Evolutionary conservation across 345 rosid species (phyloP), one percentile per base, ranked within the genome.

Genomic region (Gossypium turneri): DNA sequence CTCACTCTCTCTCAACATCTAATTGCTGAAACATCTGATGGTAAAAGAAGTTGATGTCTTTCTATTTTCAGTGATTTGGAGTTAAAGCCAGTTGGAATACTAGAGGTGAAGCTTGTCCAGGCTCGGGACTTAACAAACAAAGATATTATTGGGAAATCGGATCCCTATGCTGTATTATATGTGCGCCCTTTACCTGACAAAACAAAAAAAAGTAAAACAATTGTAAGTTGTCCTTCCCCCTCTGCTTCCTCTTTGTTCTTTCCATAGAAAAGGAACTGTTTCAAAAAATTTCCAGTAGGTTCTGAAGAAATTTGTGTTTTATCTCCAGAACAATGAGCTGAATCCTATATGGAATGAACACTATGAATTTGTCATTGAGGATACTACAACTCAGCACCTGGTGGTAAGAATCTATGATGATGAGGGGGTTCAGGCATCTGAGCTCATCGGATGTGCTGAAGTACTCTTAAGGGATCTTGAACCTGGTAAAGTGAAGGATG

Each of bases 261-360:
- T 67, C 48, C 25, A 20, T 60, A 65, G 50, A 73, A 58, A 43
- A 61, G 1, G 13, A 51, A 0, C 51, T 73, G 7, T 44, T 45
- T 44, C 12, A n/a, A 47, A 20, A 43, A 19, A 7, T 55, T 55
- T 72, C 53, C 67, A 17, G 69, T 67, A 45, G 63, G 61, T 67
- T 63, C 77, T 56, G 69, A 60, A 75, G 4, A 43, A 77, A 72
- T 63, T 56, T 76, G 20, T 27, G 73, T 68, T 55, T 64, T 57
- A 24, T 72, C 72, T 44, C 48, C 90, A 93, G 99, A 96, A 86
- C 86, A 96, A 96, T 78, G 97, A 93, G 19, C 82, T 96, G 79
- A 96, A 90, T 84, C 99, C 99, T 66, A 85, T 96, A 70, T 96
- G 99, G 99, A 96, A 96, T 78, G 99, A 96, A 75, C 98, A 96